A percentile compares a stretch with the other conserved stretches of the same genome.
Evolutionary conservation across 768 basidiomycete species (phyloP).

Genomic region (Antrodiella citrinella): DNA sequence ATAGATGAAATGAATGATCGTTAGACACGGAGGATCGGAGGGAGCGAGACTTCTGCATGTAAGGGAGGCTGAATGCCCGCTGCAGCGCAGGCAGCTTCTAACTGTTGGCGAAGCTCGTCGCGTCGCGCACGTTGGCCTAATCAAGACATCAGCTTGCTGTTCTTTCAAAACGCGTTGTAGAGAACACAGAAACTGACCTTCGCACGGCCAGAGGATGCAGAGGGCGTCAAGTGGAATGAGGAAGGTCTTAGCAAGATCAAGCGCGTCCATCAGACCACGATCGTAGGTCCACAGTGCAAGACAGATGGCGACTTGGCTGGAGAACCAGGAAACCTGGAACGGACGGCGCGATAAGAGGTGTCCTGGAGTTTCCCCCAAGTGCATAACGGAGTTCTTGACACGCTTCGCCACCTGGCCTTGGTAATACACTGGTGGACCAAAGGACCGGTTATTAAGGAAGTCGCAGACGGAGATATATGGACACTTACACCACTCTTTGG

Average conservation of each 20-base stretch:
- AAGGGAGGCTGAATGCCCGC: slow-evolving; percentile 18
- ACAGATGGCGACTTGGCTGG: slow-evolving; percentile 28
- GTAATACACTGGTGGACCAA: slow-evolving; percentile 44
- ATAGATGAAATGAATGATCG: not conserved
- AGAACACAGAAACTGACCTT: slow-evolving; percentile 32
- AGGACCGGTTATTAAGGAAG: not conserved
- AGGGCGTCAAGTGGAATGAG: slow-evolving; percentile 57
- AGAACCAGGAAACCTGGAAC: slow-evolving; percentile 56
- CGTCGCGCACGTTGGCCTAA: slow-evolving; percentile 17
- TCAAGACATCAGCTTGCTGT: not conserved
- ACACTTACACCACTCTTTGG: slow-evolving; percentile 78
- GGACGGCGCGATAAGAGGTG: slow-evolving; percentile 59
- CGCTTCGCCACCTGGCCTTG: slow-evolving; percentile 60
- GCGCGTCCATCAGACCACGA: slow-evolving; percentile 42
- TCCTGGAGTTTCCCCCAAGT: slow-evolving; percentile 40
- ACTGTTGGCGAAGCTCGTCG: slow-evolving; percentile 17
- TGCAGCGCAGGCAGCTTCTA: slow-evolving; percentile 18
- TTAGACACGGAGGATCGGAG: slow-evolving; percentile 10
- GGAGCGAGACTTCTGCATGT: slow-evolving; percentile 12
- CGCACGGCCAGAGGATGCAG: slow-evolving; percentile 62
- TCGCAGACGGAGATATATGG: not conserved
- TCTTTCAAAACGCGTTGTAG: not conserved
- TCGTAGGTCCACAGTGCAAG: slow-evolving; percentile 62
- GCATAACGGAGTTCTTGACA: slow-evolving; percentile 45
- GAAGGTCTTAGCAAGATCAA: slow-evolving; percentile 61